Evolutionary conservation across 2,329 filamentous ascomycete species (phyloP), one percentile per base, ranked within the genome.

Genomic region (Sclerotinia spermophila): DNA sequence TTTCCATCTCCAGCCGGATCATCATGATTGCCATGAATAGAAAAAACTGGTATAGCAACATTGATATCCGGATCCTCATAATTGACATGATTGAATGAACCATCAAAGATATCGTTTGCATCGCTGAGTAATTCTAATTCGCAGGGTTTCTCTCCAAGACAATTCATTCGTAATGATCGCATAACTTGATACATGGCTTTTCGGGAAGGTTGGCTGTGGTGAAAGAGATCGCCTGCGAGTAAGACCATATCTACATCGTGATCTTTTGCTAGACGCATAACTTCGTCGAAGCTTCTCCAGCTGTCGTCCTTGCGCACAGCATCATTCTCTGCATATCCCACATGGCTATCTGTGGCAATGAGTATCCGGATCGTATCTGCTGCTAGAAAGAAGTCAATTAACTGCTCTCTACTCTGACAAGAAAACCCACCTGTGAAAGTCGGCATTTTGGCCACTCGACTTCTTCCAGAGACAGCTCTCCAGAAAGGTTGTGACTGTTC

Each of bases 61-160:
- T 99, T 99, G 81, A 99, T 97, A 77, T 99, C 93, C 35, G 93
- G 89, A 77, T 99, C 96, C 81, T 98, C 94, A 81, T 99, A 99
- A 81, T 99, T 99, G 81, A 97, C 95, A 80, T 97, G 92, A 65
- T 93, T 90, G 79, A 97, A 97, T 0, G 93, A 90, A 10, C 92
- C 92, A 73, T 93, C 91, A 77, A 99, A 97, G 73, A 95, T 92
- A 77, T 97, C 92, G 75, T 90, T 93, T 11, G 93, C 93, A 81
- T 99, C 96, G 79, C 94, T 97, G 59, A 99, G 85, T 81, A 98
- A 94, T 81, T 99, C 93, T 72, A 99, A 85, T 80, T 97, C 93
- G 79, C 95, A 98, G 0, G 96, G 96, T 78, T 96, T 97, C 82
- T 97, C 93, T 48, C 96, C 96, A 7, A 96, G 87, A 78, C 96